Evolutionary conservation across 148 eudicot species (phyloP), one percentile per base, ranked within the genome.

Genomic region (Nepenthes gracilis): DNA sequence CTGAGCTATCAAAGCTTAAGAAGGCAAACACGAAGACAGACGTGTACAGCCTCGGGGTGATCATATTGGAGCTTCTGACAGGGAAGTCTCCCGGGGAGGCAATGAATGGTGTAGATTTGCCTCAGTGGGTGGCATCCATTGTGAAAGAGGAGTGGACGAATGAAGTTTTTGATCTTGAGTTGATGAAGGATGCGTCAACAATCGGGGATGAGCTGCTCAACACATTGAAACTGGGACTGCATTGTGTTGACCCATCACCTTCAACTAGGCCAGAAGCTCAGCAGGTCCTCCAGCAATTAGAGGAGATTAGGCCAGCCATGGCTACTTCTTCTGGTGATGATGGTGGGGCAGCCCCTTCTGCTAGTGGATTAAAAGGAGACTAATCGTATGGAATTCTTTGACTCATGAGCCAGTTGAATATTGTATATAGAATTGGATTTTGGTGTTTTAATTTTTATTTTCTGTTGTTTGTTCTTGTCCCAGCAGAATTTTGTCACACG

Each of bases 61-160:
- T 89, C 52, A 78, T 85, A 40, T 65, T 89, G 47, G 97, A 89
- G 71, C 80, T 89, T 2, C 61, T 89, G 33, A 86, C 97, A 0
- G 97, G 97, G 9, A 89, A 84, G 61, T 83, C 97, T 2, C 97
- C 97, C 0, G 87, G 87, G 0, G 90, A 84, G 64, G 89, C 85
- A 9, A 79, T 74, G 83, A 78, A 83, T 36, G 94, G 94, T 9
- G 82, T 72, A 9, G 90, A 89, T 67, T 67, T 89, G 71, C 97
- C 97, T 1, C 94, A 84, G 54, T 89, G 97, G 97, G 97, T 89
- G 14, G 93, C 97, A 1, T 86, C 97, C 1, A 75, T 84, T 4
- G 94, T 89, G 62, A 86, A 86, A 58, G 94, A 89, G 63, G 90
- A 86, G 68, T 83, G 94, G 97, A 86, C 94, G 4, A 89, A 86